These are phyloP conservation scores for Bipolaris gigantea DNA, from an alignment of 2,329 filamentous ascomycete genomes.

Conservation along the genomic window DNA sequence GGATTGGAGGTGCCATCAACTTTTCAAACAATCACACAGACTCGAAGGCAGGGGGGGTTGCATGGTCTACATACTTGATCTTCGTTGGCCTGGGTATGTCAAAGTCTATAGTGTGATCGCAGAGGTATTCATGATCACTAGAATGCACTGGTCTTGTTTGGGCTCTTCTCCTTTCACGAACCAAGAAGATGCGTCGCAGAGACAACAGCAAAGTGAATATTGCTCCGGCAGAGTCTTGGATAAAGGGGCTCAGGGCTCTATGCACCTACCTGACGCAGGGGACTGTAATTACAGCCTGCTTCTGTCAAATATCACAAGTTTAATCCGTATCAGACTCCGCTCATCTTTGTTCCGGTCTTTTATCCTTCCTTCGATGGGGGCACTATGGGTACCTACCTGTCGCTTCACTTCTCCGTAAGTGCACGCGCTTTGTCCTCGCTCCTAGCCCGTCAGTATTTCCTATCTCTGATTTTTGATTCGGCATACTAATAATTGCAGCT, in stretches of 20 bases:
- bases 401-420: slow-evolving; percentile 15
- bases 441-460: slow-evolving; percentile 7
- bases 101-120: neutral
- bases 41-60: slow-evolving; percentile 4
- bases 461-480: neutral
- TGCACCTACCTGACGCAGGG: neutral
- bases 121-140: neutral
- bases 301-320: neutral
- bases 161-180: slow-evolving; percentile 9
- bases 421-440: slow-evolving; percentile 14
- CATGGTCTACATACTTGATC: slow-evolving; percentile 13
- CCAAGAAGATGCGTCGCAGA: slow-evolving; percentile 4
- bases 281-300: neutral
- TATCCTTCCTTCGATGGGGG: slow-evolving; percentile 17
- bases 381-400: slow-evolving; percentile 15
- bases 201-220: slow-evolving; percentile 4
- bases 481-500: slow-evolving; percentile 1
- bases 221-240: slow-evolving; percentile 2
- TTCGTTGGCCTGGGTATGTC: slow-evolving; percentile 11
- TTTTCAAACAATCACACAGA: slow-evolving; percentile 12
- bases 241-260: slow-evolving; percentile 5
- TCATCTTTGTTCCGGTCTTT: slow-evolving; percentile 10
- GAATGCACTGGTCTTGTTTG: slow-evolving; percentile 11
- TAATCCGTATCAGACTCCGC: slow-evolving; percentile 3
- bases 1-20: slow-evolving; percentile 15